These are phyloP conservation scores for Hortiboletus rubellus DNA, from an alignment of 1,284 basidiomycete genomes.

Conservation along the genomic window DNA sequence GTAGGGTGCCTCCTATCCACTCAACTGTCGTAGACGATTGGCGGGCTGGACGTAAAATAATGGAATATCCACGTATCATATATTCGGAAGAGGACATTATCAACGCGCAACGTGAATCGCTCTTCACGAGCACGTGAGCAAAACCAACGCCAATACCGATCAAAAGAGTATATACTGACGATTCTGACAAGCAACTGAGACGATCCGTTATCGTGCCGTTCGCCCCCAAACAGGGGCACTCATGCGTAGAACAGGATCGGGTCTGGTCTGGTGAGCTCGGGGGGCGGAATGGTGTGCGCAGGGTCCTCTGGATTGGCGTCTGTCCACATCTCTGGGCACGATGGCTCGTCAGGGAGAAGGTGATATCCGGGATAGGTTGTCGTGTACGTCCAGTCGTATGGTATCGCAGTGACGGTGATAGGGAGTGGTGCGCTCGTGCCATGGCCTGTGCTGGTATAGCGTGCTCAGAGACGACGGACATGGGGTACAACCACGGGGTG, in stretches of 20 bases:
- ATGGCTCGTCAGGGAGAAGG: not conserved
- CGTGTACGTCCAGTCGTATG: slow-evolving; percentile 92
- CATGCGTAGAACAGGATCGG: no score
- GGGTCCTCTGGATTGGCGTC: no score
- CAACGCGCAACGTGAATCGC: slow-evolving; percentile 93
- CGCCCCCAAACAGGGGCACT: no score
- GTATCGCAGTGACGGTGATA: slow-evolving; percentile 73
- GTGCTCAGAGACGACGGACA: slow-evolving; percentile 17
- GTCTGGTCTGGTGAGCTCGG: no score
- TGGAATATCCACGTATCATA: slow-evolving; percentile 90
- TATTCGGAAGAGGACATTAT: slow-evolving; percentile 90
- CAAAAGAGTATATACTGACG: slow-evolving; percentile 35
- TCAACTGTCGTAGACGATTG: slow-evolving; percentile 76
- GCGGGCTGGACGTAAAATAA: slow-evolving; percentile 63
- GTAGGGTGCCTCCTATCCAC: slow-evolving; percentile 91
- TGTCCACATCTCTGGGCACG: no score
- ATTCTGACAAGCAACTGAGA: no score
- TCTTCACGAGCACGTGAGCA: slow-evolving; percentile 43
- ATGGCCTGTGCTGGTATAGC: slow-evolving; percentile 48
- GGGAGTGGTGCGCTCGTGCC: slow-evolving; percentile 68
- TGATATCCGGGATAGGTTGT: not conserved
- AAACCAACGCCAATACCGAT: not conserved
- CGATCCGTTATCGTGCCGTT: slow-evolving; percentile 31
- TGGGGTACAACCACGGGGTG: no score
- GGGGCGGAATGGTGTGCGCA: no score